These are phyloP conservation scores for Peronospora belbahrii DNA, from an alignment of 352 stramenopile species.

Conservation along the genomic window DNA sequence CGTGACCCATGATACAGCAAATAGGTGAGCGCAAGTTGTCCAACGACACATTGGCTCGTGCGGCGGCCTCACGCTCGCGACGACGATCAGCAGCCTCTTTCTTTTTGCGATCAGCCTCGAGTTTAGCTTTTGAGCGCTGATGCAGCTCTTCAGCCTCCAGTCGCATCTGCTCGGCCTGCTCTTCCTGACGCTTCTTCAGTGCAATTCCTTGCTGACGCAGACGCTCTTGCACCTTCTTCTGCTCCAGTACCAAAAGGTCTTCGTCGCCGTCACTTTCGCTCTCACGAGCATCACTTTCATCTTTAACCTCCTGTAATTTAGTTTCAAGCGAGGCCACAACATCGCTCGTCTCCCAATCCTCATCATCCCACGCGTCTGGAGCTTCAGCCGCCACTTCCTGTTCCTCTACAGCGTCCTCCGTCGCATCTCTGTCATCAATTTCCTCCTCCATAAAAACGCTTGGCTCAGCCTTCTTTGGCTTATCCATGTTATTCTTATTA, in stretches of 20 bases:
- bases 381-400: slow-evolving; percentile 47
- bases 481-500: slow-evolving; percentile 25
- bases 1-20: slow-evolving; percentile 99
- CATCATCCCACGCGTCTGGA: slow-evolving; percentile 75
- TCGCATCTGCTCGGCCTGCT: slow-evolving; percentile 66
- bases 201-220: slow-evolving; percentile 89
- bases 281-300: slow-evolving; percentile 22
- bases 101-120: slow-evolving; percentile 81
- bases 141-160: slow-evolving; percentile 52
- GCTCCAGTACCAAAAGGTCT: slow-evolving; percentile 91
- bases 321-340: slow-evolving; percentile 71
- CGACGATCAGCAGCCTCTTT: slow-evolving; percentile 64
- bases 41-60: slow-evolving; percentile 78
- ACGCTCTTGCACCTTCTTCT: slow-evolving; percentile 90
- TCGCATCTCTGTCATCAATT: slow-evolving; percentile 59
- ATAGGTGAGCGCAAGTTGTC: slow-evolving; percentile 98
- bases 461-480: slow-evolving; percentile 28
- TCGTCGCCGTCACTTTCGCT: slow-evolving; percentile 87
- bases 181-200: slow-evolving; percentile 91
- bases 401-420: slow-evolving; percentile 33
- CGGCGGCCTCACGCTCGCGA: slow-evolving; percentile 59
- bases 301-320: slow-evolving; percentile 61
- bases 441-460: slow-evolving; percentile 52
- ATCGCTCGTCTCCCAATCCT: slow-evolving; percentile 77
- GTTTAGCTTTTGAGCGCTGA: slow-evolving; percentile 77